Evolutionary conservation across 78 protist genomes (phyloP).

Genomic region (Guillardia theta): DNA sequence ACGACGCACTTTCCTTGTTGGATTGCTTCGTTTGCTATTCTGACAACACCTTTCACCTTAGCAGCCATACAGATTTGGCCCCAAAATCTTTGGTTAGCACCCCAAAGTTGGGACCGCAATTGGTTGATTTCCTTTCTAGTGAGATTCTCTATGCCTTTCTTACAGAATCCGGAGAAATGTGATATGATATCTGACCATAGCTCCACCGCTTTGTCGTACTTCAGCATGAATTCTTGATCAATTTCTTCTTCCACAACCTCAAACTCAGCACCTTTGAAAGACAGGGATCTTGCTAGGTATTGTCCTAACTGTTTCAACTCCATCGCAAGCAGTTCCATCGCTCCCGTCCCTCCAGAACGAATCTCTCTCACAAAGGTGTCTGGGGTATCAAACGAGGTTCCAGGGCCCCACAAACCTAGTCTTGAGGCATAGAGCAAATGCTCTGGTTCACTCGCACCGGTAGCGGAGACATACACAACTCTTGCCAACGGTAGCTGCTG

Average conservation of each 20-base stretch:
- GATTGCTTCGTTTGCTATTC: background rate
- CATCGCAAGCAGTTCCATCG: slow-evolving; percentile 50
- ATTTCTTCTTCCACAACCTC: background rate
- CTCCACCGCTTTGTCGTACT: background rate
- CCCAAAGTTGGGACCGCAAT: background rate
- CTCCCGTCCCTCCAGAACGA: background rate
- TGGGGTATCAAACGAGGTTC: background rate
- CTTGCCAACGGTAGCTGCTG: background rate
- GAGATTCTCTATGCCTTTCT: no score
- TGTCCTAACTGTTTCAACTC: slow-evolving; percentile 31
- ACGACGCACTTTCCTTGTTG: background rate
- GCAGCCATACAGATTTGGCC: slow-evolving; percentile 20
- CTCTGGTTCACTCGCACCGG: slow-evolving; percentile 29
- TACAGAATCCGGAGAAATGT: background rate
- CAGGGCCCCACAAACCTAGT: slow-evolving; percentile 46
- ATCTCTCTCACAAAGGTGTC: background rate
- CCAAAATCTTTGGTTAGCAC: slow-evolving; percentile 44
- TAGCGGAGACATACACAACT: slow-evolving; percentile 49
- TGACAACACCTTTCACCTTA: background rate
- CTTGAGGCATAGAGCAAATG: background rate
- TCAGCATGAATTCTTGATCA: background rate
- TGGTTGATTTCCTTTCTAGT: no score
- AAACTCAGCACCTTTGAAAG: background rate
- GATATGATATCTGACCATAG: background rate
- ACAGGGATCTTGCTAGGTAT: background rate